phyloP scores from a whole-genome alignment of 192 early-diverging fungal species.

The Backusella tarrabulga region DNA sequence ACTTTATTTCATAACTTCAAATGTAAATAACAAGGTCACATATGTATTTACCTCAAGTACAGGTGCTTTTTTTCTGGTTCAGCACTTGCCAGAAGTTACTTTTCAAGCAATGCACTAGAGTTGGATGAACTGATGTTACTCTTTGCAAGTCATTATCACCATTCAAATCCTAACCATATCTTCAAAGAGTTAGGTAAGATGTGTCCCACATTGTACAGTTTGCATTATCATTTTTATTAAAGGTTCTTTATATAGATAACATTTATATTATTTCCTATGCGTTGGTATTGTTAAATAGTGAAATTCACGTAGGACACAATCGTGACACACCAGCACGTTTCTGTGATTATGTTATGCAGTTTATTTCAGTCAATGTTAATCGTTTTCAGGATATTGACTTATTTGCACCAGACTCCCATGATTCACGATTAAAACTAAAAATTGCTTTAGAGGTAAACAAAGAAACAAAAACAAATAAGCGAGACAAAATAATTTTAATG shows the following conservation, averaged over 20 bases:
- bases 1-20: not conserved
- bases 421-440: conserved; percentile 3
- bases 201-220: not conserved
- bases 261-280: conserved; percentile 3
- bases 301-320: conserved; percentile 7
- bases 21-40: not conserved
- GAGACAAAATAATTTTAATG: not conserved
- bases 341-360: conserved; percentile 1
- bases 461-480: not conserved
- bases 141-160: not conserved
- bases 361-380: not conserved
- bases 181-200: not conserved
- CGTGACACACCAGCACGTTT: not conserved
- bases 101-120: not conserved
- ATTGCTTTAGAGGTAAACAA: conserved; percentile 4
- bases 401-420: not conserved
- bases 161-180: not conserved
- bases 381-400: not conserved
- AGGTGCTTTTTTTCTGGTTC: conserved; percentile 3
- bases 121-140: not conserved
- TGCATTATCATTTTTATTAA: not conserved
- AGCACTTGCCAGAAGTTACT: not conserved
- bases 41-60: not conserved
- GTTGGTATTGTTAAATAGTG: not conserved
- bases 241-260: not conserved